phyloP scores from a whole-genome alignment of 2,329 filamentous ascomycete species.

The Fusarium sp. region DNA sequence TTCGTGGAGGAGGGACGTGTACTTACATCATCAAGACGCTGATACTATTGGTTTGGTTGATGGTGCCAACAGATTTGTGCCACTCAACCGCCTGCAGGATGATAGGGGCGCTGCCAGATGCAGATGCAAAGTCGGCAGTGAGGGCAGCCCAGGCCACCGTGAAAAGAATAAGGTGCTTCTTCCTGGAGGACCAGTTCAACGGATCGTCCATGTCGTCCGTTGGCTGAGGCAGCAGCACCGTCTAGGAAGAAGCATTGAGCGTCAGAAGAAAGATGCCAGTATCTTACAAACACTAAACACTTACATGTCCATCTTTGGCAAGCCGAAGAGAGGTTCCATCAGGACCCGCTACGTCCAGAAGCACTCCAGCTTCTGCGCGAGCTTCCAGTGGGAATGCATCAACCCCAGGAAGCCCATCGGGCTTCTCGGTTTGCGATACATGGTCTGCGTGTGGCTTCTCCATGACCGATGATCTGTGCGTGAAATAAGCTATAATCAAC shows the following conservation, averaged over 20 bases:
- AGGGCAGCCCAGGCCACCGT: constrained; percentile 24
- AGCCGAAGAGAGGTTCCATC: constrained; percentile 17
- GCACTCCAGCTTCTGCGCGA: constrained; percentile 29
- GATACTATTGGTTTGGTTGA: constrained; percentile 35
- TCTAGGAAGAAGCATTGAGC: not conserved
- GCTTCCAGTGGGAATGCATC: constrained; percentile 22
- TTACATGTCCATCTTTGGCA: constrained; percentile 34
- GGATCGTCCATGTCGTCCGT: constrained; percentile 22
- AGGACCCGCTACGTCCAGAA: constrained; percentile 7
- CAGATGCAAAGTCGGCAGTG: constrained; percentile 21
- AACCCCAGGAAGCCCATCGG: not conserved
- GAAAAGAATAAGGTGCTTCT: constrained; percentile 28
- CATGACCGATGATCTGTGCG: constrained; percentile 4
- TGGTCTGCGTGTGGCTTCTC: constrained; percentile 31
- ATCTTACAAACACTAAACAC: not conserved
- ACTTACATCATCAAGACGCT: constrained; percentile 33
- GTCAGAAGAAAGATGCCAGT: not conserved
- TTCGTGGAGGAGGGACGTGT: not conserved
- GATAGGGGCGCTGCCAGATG: constrained; percentile 20
- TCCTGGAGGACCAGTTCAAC: constrained; percentile 29
- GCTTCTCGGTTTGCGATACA: constrained; percentile 24
- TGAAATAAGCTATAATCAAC: not conserved
- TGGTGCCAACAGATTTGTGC: constrained; percentile 5
- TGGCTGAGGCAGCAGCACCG: constrained; percentile 31
- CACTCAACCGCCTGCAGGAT: constrained; percentile 23